Evolutionary conservation across 768 basidiomycete genomes (phyloP).

Genomic region (Tremella fuciformis): DNA sequence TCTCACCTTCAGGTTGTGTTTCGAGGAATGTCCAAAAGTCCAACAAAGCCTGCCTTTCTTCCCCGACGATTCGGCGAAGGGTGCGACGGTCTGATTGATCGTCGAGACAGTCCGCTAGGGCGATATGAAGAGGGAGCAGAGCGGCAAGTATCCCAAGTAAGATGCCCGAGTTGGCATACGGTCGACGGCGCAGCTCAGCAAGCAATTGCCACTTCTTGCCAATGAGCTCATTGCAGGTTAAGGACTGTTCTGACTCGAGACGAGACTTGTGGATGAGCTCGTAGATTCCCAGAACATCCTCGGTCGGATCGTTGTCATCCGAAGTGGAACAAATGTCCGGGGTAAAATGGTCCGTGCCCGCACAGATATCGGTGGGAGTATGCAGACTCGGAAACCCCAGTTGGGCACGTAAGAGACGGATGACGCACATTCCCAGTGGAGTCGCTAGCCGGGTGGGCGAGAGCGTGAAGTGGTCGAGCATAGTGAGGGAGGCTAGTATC

Average conservation of each 20-base stretch:
- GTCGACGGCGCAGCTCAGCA: constrained; percentile 11
- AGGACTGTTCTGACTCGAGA: background rate
- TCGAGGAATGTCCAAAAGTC: too few species aligned
- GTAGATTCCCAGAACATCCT: constrained; percentile 13
- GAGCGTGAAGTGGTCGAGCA: constrained; percentile 41
- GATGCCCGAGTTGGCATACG: constrained; percentile 10
- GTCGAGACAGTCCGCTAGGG: too few species aligned
- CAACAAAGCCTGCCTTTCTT: too few species aligned
- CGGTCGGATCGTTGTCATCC: background rate
- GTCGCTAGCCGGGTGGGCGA: constrained; percentile 37
- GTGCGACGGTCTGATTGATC: too few species aligned
- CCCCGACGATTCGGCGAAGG: too few species aligned
- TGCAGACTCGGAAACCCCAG: constrained; percentile 40
- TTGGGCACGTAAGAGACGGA: constrained; percentile 32
- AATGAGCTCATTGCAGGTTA: background rate
- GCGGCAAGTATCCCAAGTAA: background rate
- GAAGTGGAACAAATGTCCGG: too few species aligned
- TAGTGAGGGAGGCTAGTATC: constrained; percentile 29
- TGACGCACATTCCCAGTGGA: constrained; percentile 27
- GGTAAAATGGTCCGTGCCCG: constrained; percentile 34
- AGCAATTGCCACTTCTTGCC: constrained; percentile 7
- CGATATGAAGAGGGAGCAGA: too few species aligned
- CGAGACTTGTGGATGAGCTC: background rate
- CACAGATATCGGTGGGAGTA: constrained; percentile 30
- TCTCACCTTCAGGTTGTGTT: too few species aligned